Percentiles rank a stretch among this genome's conserved stretches.
Conservation (phyloP, 2,329 filamentous ascomycete genomes). For the Calonectria honghensis region DNA sequence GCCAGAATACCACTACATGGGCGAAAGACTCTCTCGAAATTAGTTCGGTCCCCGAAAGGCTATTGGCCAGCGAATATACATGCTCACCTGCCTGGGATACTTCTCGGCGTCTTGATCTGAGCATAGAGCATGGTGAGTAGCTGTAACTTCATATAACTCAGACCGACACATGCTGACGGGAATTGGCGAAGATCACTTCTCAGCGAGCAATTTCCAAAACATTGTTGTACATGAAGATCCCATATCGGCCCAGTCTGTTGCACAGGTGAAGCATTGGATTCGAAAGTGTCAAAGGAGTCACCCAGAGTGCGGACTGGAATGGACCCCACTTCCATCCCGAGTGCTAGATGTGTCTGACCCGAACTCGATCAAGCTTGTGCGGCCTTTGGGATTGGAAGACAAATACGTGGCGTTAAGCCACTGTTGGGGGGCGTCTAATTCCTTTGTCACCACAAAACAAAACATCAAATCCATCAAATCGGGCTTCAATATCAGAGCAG, state of each 20-base stretch:
- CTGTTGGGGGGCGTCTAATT: conserved; percentile 13
- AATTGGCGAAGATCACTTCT: neutral
- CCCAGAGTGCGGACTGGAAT: conserved; percentile 21
- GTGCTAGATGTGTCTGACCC: conserved; percentile 26
- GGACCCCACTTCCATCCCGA: conserved; percentile 24
- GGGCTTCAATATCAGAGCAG: conserved; percentile 18
- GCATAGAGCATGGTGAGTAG: conserved; percentile 17
- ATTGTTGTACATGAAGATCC: conserved; percentile 28
- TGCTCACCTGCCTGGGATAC: conserved; percentile 22
- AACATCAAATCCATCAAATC: conserved; percentile 25
- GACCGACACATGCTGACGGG: neutral
- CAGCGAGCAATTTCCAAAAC: conserved; percentile 16
- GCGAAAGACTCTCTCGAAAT: neutral
- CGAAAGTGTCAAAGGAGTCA: conserved; percentile 18
- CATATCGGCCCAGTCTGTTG: conserved; percentile 22
- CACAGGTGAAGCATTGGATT: conserved; percentile 28
- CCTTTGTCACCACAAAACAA: conserved; percentile 21
- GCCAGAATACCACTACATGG: conserved; percentile 11
- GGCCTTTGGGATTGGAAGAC: conserved; percentile 23
- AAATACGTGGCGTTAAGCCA: conserved; percentile 32
- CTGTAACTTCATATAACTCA: neutral
- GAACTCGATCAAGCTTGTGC: conserved; percentile 26
- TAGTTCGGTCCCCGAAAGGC: neutral
- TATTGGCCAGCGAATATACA: conserved; percentile 26
- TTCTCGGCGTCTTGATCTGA: conserved; percentile 8